These are phyloP conservation scores for Cladophialophora carrionii DNA, from an alignment of 2,329 filamentous ascomycete genomes.

Conservation along the genomic window DNA sequence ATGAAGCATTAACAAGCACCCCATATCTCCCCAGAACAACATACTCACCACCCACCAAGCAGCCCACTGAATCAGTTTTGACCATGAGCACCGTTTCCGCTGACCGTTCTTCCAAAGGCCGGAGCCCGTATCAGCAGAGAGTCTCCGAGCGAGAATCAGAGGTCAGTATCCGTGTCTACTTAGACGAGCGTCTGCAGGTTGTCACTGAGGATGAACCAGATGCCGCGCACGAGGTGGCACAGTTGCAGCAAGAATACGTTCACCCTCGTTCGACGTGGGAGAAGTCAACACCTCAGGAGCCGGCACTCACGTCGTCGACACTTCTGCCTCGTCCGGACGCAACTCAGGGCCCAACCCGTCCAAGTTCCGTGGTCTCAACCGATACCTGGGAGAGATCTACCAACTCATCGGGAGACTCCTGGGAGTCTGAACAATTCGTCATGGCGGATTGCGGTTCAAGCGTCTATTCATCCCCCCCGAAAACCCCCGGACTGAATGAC, in stretches of 20 bases:
- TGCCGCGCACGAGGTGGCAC: background rate
- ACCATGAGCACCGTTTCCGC: conserved; percentile 12
- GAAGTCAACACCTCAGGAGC: background rate
- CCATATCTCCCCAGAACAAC: conserved; percentile 11
- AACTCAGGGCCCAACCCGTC: background rate
- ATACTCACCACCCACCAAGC: background rate
- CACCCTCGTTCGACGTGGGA: conserved; percentile 23
- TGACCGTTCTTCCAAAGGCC: conserved; percentile 15
- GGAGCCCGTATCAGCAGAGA: conserved; percentile 11
- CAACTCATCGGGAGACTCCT: conserved; percentile 10
- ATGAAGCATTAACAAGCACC: conserved; percentile 20
- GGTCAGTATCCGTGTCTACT: conserved; percentile 2
- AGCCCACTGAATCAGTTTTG: background rate
- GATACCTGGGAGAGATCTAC: conserved; percentile 3
- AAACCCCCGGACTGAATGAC: background rate
- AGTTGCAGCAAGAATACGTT: conserved; percentile 12
- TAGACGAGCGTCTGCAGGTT: background rate
- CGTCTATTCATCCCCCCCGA: conserved; percentile 7
- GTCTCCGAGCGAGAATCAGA: background rate
- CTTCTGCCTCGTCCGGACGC: background rate
- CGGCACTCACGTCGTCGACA: background rate
- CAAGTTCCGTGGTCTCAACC: background rate
- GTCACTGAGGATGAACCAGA: background rate
- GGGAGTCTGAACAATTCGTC: conserved; percentile 15
- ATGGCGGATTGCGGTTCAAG: conserved; percentile 5